Base-by-base conservation (phyloP, 2,329 filamentous ascomycete species). In the Fusarium mundagurra region DNA sequence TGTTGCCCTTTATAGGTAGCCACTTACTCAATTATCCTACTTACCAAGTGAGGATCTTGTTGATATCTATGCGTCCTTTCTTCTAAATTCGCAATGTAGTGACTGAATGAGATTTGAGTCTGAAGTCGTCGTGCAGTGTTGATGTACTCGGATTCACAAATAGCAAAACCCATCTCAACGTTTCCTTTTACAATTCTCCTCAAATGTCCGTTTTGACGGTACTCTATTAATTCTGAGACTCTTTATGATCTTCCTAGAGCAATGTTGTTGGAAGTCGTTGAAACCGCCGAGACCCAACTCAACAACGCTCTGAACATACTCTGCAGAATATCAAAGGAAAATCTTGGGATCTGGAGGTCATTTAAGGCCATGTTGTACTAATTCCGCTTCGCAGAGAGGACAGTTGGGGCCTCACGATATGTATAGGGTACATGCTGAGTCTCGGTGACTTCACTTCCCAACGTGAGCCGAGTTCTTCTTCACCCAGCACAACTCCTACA, bases 301-400 rank as follows among this genome's bases (percentile, higher is more conserved):
- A 29, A 14, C 27, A 18, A n/a, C 1, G 6, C 36, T n/a, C 34
- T 8, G 16, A 18, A 13, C 36, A n/a, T 29, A n/a, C 12, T 10
- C 18, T 55, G 24, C 51, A 55, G 8, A 14, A 31, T 5, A 22
- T 18, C 8, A n/a, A n/a, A n/a, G n/a, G n/a, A n/a, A n/a, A n/a
- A n/a, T n/a, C n/a, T n/a, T n/a, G n/a, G n/a, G n/a, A n/a, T n/a
- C n/a, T n/a, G n/a, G n/a, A n/a, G n/a, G n/a, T n/a, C n/a, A n/a
- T n/a, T n/a, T n/a, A n/a, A n/a, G n/a, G n/a, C n/a, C 6, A 13
- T 55, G 0, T 6, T n/a, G 2, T 17, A 29, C 10, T 18, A 11
- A n/a, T 41, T 29, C 6, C 20, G 24, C 20, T 41, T n/a, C 13
- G n/a, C 8, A 17, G 5, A 17, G 17, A 9, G 14, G 20, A 22